Evolutionary conservation across 2,329 filamentous ascomycete genomes (phyloP).

Genomic region (Torrubiella hemipterigena): DNA sequence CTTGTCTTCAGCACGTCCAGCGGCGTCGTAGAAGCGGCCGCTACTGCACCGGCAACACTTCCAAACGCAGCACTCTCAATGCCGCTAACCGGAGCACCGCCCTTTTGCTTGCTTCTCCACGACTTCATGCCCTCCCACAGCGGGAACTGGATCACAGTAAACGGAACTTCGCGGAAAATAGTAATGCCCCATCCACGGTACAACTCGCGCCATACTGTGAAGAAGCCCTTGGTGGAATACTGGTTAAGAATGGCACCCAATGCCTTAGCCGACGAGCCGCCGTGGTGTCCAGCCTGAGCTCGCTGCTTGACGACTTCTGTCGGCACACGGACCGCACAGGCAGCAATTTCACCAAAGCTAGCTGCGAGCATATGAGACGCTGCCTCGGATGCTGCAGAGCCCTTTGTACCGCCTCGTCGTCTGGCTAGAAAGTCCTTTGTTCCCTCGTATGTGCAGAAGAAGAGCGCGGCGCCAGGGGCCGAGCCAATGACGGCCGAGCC

Average conservation of each 20-base stretch:
- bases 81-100: constrained; percentile 41
- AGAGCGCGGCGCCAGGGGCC: constrained; percentile 86
- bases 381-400: constrained; percentile 16
- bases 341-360: constrained; percentile 76
- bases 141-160: constrained; percentile 94
- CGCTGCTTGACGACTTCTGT: constrained; percentile 95
- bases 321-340: constrained; percentile 83
- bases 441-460: constrained; percentile 90
- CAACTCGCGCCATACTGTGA: constrained; percentile 64
- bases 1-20: constrained; percentile 94
- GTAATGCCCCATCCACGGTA: constrained; percentile 91
- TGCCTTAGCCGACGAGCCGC: constrained; percentile 54
- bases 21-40: constrained; percentile 81
- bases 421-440: constrained; percentile 44
- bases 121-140: constrained; percentile 90
- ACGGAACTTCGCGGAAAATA: constrained; percentile 89
- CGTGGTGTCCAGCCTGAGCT: constrained; percentile 77
- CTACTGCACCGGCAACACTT: constrained; percentile 69
- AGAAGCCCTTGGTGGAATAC: constrained; percentile 28
- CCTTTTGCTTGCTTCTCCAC: constrained; percentile 40
- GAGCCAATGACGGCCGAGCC: constrained; percentile 83
- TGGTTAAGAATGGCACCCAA: constrained; percentile 56
- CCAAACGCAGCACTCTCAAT: constrained; percentile 76
- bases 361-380: constrained; percentile 74
- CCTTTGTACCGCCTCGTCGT: constrained; percentile 14